Evolutionary conservation across 345 rosid genomes (phyloP).

Genomic region (Lepidium didymum): DNA sequence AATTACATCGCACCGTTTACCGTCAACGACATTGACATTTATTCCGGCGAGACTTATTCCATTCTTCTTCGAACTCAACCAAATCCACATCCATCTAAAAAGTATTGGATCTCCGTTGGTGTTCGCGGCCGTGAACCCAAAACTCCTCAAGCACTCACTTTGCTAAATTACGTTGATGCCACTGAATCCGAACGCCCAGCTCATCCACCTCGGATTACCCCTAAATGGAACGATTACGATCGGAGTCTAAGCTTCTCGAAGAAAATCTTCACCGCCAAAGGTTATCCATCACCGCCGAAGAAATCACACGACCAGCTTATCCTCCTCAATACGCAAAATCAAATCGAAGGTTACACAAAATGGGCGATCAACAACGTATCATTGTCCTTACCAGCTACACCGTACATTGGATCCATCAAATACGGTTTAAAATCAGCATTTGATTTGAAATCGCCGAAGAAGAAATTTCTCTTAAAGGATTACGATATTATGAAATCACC

Average conservation of each 20-base stretch:
- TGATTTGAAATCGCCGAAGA: constrained; percentile 37
- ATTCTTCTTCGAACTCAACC: constrained; percentile 50
- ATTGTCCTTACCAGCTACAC: constrained; percentile 48
- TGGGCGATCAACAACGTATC: constrained; percentile 81
- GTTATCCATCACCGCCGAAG: constrained; percentile 38
- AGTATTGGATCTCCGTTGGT: constrained; percentile 53
- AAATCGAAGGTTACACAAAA: constrained; percentile 28
- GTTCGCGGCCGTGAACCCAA: constrained; percentile 59
- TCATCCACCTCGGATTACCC: constrained; percentile 47
- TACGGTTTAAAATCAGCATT: constrained; percentile 31
- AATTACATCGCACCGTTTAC: constrained; percentile 60
- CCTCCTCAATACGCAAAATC: constrained; percentile 72
- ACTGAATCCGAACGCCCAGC: constrained; percentile 31
- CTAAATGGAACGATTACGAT: constrained; percentile 50
- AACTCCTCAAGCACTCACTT: constrained; percentile 51
- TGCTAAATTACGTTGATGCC: constrained; percentile 39
- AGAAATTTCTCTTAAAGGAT: not conserved
- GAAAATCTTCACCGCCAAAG: constrained; percentile 32
- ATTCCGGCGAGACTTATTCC: constrained; percentile 83
- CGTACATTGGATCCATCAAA: constrained; percentile 62
- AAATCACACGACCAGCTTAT: constrained; percentile 31
- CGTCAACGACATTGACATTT: constrained; percentile 48
- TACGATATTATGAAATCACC: constrained; percentile 52
- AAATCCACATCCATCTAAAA: constrained; percentile 27
- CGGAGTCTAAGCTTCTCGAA: constrained; percentile 44